Evolutionary conservation across 352 stramenopile species (phyloP).

Genomic region (Phytophthora citricola): DNA sequence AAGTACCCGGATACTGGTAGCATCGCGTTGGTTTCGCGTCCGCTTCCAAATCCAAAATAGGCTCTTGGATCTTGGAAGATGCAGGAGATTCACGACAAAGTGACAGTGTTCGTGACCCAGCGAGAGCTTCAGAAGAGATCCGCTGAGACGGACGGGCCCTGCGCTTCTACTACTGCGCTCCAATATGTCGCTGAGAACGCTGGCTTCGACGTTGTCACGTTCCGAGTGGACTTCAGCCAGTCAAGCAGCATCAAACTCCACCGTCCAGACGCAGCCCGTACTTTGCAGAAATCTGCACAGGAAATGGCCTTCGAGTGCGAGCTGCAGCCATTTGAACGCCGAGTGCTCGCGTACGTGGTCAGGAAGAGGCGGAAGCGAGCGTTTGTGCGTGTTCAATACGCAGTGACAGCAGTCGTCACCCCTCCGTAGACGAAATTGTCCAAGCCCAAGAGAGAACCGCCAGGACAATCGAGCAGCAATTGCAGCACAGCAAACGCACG

Average conservation of each 20-base stretch:
- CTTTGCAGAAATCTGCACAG: constrained; percentile 3
- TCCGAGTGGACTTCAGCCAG: constrained; percentile 54
- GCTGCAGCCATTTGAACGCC: constrained; percentile 48
- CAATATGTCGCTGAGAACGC: constrained; percentile 56
- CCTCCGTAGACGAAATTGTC: constrained; percentile 15
- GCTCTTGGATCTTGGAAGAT: constrained; percentile 12
- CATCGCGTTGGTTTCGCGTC: constrained; percentile 12
- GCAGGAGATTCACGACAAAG: constrained; percentile 36
- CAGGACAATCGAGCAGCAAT: constrained; percentile 7
- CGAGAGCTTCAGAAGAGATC: constrained; percentile 19
- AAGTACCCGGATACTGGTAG: neutral
- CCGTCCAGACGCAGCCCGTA: constrained; percentile 12
- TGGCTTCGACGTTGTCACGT: constrained; percentile 41
- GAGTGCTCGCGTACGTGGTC: constrained; percentile 38
- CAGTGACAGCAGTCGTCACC: constrained; percentile 12
- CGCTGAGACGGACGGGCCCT: neutral
- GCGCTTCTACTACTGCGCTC: constrained; percentile 24
- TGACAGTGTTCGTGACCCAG: constrained; percentile 41
- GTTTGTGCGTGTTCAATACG: constrained; percentile 57
- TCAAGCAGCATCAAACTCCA: constrained; percentile 48
- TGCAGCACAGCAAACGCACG: constrained; percentile 13
- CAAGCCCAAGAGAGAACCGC: constrained; percentile 8
- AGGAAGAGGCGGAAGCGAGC: constrained; percentile 36
- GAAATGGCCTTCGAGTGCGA: constrained; percentile 33
- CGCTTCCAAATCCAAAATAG: constrained; percentile 3